These are phyloP conservation scores for Rutstroemia sp. DNA, from an alignment of 2,329 filamentous ascomycete species.

Conservation along the genomic window DNA sequence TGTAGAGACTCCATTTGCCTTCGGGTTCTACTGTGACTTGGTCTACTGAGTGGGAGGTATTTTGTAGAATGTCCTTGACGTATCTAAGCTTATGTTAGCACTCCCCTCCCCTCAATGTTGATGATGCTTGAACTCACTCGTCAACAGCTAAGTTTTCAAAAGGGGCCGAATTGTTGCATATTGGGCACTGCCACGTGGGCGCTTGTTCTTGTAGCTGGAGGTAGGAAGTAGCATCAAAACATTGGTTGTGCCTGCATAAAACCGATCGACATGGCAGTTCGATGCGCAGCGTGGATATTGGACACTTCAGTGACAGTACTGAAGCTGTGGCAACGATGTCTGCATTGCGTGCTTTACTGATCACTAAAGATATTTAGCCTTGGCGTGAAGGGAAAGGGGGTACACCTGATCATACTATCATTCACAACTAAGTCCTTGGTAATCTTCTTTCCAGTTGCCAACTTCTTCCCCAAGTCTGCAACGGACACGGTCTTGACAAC, in stretches of 20 bases:
- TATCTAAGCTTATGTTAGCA: conserved; percentile 47
- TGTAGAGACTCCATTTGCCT: conserved; percentile 59
- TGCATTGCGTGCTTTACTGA: conserved; percentile 71
- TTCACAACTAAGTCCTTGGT: conserved; percentile 73
- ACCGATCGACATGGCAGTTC: conserved; percentile 71
- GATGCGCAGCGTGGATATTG: conserved; percentile 79
- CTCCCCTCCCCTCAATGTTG: not conserved
- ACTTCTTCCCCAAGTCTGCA: conserved; percentile 59
- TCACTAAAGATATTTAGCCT: conserved; percentile 47
- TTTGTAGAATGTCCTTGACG: conserved; percentile 76
- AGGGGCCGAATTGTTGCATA: conserved; percentile 76
- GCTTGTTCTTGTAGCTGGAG: conserved; percentile 92
- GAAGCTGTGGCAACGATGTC: conserved; percentile 87
- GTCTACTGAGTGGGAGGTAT: conserved; percentile 63
- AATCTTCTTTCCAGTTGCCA: conserved; percentile 64
- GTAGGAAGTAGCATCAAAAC: conserved; percentile 90
- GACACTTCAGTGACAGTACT: conserved; percentile 87
- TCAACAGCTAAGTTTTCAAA: conserved; percentile 83
- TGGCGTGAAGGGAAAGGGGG: not conserved
- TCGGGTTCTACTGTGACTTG: conserved; percentile 87
- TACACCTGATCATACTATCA: conserved; percentile 56
- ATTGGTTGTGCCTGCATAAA: conserved; percentile 82
- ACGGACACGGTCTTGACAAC: conserved; percentile 69
- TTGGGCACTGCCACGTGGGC: conserved; percentile 92
- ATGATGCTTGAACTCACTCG: conserved; percentile 49